Base-by-base conservation (phyloP, 805 yeast genomes). In the Kuraishia floccosa region DNA sequence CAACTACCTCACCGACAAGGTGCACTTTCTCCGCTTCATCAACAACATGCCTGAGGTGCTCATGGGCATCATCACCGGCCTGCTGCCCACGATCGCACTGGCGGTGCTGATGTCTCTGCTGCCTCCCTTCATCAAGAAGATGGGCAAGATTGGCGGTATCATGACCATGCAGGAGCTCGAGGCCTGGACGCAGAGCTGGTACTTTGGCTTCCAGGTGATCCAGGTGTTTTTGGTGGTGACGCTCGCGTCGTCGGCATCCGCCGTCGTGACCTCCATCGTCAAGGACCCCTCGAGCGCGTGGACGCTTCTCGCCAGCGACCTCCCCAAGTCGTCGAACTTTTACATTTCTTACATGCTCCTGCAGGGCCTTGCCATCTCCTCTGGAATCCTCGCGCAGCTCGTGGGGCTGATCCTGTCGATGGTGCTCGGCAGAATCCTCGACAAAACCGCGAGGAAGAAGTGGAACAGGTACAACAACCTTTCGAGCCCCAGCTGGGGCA, bases 321-420 rank as follows among this genome's bases (percentile, higher is more conserved):
- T 89, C 41, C 98, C 98, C 35, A 80, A 77, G 43, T 81, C 97
- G 11, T 74, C 94, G 12, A 89, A 87, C 58, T 89, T 89, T 54
- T 89, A 83, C 65, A 79, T 89, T 41, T 63, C 80, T 16, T 89
- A 81, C 57, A 72, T 85, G 55, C 53, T 86, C 38, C 66, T 89
- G 42, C 83, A 78, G 56, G 96, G 96, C 34, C 62, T 89, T 40
- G 60, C 86, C 3, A 60, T 78, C 30, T 74, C 93, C 23, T 74
- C 87, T n/a, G 84, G 83, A 38, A 60, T 75, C 21, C 54, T 91
- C 31, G 65, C 83, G 36, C 96, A 85, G 56, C 53, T 84, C 33
- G 86, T 77, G 25, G 70, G 76, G 3, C 62, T 91, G 44, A 65
- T 82, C 32, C 60, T 87, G 39, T 76, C 81, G 31, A 76, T 80